Evolutionary conservation across 2,329 filamentous ascomycete genomes (phyloP).

Genomic region (Tetracladium maxilliforme): DNA sequence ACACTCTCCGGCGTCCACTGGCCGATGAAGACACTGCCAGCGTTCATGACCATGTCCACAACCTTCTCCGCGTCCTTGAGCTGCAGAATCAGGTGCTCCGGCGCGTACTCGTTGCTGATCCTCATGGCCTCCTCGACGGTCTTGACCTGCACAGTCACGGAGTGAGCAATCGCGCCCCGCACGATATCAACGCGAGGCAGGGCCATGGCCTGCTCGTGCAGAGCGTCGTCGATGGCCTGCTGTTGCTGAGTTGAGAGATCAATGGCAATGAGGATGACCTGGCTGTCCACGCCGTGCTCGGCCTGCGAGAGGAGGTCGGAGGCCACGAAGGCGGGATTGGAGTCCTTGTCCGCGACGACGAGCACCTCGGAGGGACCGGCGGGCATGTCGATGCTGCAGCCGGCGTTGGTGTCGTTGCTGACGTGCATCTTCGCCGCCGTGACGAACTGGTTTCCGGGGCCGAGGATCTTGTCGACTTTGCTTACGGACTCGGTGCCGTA

Average conservation of each 20-base stretch:
- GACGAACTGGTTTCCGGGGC: conserved; percentile 95
- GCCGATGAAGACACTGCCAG: conserved; percentile 90
- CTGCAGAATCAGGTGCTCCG: conserved; percentile 92
- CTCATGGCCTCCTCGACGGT: conserved; percentile 59
- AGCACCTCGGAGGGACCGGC: conserved; percentile 92
- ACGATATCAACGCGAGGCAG: conserved; percentile 90
- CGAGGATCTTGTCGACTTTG: conserved; percentile 98
- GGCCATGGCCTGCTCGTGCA: conserved; percentile 74
- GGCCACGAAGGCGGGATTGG: conserved; percentile 89
- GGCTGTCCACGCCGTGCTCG: conserved; percentile 91
- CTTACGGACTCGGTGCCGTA: conserved; percentile 89
- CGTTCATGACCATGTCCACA: conserved; percentile 75
- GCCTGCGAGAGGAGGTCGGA: conserved; percentile 91
- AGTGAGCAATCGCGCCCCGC: conserved; percentile 78
- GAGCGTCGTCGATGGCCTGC: conserved; percentile 75
- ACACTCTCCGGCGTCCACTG: conserved; percentile 96
- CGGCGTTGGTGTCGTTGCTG: conserved; percentile 89
- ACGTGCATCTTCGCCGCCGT: conserved; percentile 98
- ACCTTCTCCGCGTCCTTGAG: conserved; percentile 60
- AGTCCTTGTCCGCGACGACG: conserved; percentile 78
- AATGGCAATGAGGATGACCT: conserved; percentile 83
- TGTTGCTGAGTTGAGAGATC: conserved; percentile 61
- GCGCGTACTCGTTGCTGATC: conserved; percentile 87
- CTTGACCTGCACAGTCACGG: conserved; percentile 67
- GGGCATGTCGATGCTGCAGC: conserved; percentile 96